These are phyloP conservation scores for Macrocybe gigantea DNA, from an alignment of 768 basidiomycete genomes.

Conservation along the genomic window DNA sequence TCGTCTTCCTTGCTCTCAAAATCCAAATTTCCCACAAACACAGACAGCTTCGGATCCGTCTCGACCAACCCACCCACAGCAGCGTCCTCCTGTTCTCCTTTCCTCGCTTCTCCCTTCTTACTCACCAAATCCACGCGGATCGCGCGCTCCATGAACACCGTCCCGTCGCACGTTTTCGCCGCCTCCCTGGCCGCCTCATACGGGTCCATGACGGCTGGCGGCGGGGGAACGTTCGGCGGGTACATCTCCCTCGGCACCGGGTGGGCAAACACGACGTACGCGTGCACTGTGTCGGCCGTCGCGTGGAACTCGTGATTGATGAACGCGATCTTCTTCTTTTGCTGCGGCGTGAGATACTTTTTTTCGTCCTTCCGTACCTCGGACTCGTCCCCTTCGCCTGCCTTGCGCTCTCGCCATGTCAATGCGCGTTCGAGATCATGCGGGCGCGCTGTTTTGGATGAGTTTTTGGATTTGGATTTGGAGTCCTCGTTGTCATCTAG, in stretches of 20 bases:
- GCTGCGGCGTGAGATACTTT: conserved; percentile 66
- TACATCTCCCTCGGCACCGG: conserved; percentile 34
- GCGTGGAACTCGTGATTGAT: conserved; percentile 90
- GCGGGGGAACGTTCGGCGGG: conserved; percentile 47
- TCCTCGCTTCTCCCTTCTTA: conserved; percentile 13
- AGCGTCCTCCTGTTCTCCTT: conserved; percentile 10
- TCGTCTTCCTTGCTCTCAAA: conserved; percentile 91
- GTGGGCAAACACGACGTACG: conserved; percentile 90
- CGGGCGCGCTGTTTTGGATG: conserved; percentile 28
- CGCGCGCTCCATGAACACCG: conserved; percentile 68
- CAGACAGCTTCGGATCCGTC: conserved; percentile 70
- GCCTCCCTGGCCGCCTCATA: conserved; percentile 62
- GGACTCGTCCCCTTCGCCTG: conserved; percentile 39
- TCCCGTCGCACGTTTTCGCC: conserved; percentile 59
- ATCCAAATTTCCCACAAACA: conserved; percentile 93
- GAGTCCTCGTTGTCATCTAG: conserved; percentile 25
- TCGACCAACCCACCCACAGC: conserved; percentile 21
- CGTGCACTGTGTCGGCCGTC: conserved; percentile 69
- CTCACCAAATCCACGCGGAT: conserved; percentile 74
- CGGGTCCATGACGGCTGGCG: conserved; percentile 49
- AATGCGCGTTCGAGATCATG: conserved; percentile 57
- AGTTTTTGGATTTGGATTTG: conserved; percentile 22
- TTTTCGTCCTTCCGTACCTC: conserved; percentile 44
- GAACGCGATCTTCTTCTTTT: conserved; percentile 93
- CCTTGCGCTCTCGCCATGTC: conserved; percentile 46